Conservation (phyloP, 163 green algal species). For the Picocystis sp. region DNA sequence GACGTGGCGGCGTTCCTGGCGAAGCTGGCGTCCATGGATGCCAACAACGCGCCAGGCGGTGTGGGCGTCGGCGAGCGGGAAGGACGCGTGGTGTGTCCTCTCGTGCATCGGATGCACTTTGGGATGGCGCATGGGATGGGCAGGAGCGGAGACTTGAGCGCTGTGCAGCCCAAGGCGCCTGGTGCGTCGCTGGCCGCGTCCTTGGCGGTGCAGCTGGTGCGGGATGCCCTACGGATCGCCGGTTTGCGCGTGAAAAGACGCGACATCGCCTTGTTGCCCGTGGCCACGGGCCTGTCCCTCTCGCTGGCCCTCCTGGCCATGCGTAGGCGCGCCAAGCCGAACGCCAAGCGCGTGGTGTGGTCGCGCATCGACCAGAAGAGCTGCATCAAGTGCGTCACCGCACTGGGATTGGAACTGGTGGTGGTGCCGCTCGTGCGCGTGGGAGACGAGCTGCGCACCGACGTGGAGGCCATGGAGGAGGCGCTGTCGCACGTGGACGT, state of each 20-base stretch:
- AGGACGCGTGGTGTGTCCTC: slow-evolving; percentile 48
- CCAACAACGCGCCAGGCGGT: slow-evolving; percentile 2
- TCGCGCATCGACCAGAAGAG: slow-evolving; percentile 95
- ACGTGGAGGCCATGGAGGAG: slow-evolving; percentile 39
- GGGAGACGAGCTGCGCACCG: slow-evolving; percentile 65
- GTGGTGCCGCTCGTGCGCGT: slow-evolving; percentile 40
- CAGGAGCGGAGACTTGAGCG: slow-evolving; percentile 66
- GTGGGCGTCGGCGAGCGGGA: slow-evolving; percentile 87
- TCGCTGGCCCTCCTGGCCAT: slow-evolving; percentile 53
- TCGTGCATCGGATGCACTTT: slow-evolving; percentile 60
- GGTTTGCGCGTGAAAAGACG: slow-evolving; percentile 47
- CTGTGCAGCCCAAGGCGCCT: slow-evolving; percentile 81
- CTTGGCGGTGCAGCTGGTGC: slow-evolving; percentile 18
- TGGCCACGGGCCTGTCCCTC: slow-evolving; percentile 87
- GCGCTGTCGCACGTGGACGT: slow-evolving; percentile 21
- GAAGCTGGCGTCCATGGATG: slow-evolving; percentile 4
- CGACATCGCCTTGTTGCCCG: slow-evolving; percentile 54
- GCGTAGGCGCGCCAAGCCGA: slow-evolving; percentile 1
- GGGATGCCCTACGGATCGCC: background rate
- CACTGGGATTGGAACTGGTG: slow-evolving; percentile 32
- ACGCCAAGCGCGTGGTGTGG: slow-evolving; percentile 64
- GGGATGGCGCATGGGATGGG: slow-evolving; percentile 83
- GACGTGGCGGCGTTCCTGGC: no score
- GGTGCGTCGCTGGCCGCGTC: slow-evolving; percentile 36
- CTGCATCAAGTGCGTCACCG: slow-evolving; percentile 77